phyloP scores from a whole-genome alignment of 2,329 filamentous ascomycete genomes.

The Purpureocillium takamizusanense region DNA sequence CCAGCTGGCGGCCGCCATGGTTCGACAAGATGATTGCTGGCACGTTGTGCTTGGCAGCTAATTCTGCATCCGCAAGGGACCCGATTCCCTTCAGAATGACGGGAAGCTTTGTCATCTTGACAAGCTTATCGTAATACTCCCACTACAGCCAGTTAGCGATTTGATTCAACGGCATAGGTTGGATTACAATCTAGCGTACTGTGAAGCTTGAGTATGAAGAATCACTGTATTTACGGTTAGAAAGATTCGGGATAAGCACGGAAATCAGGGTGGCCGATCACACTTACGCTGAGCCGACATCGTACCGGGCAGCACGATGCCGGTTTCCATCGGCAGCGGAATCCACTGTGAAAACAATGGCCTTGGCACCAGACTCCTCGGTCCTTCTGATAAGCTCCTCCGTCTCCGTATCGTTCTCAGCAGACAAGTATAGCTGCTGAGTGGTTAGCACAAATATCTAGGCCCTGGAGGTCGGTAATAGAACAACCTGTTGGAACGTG shows the following conservation, averaged over 20 bases:
- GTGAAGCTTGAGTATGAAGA: slow-evolving; percentile 9
- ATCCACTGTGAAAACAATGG: slow-evolving; percentile 29
- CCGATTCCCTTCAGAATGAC: slow-evolving; percentile 31
- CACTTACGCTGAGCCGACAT: slow-evolving; percentile 24
- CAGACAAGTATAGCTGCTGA: slow-evolving; percentile 13
- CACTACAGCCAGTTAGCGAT: no score
- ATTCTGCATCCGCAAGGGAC: slow-evolving; percentile 24
- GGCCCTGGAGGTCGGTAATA: neutral
- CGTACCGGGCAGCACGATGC: slow-evolving; percentile 29
- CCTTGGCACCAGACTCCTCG: slow-evolving; percentile 23
- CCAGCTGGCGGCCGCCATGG: slow-evolving; percentile 33
- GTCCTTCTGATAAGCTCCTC: slow-evolving; percentile 19
- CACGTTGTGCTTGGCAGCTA: slow-evolving; percentile 21
- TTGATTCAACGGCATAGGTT: neutral
- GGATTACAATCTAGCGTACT: neutral
- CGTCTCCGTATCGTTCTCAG: slow-evolving; percentile 24
- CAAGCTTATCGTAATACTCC: slow-evolving; percentile 26
- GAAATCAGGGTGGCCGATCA: neutral
- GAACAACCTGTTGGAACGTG: slow-evolving; percentile 25
- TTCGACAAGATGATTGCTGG: slow-evolving; percentile 31
- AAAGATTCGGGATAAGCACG: neutral
- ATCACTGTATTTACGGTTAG: slow-evolving; percentile 7
- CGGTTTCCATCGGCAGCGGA: slow-evolving; percentile 28
- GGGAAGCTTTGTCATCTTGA: slow-evolving; percentile 25
- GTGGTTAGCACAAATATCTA: neutral